Evolutionary conservation across 164 flowering plant species (phyloP).

Genomic region (Echeveria elegans): DNA sequence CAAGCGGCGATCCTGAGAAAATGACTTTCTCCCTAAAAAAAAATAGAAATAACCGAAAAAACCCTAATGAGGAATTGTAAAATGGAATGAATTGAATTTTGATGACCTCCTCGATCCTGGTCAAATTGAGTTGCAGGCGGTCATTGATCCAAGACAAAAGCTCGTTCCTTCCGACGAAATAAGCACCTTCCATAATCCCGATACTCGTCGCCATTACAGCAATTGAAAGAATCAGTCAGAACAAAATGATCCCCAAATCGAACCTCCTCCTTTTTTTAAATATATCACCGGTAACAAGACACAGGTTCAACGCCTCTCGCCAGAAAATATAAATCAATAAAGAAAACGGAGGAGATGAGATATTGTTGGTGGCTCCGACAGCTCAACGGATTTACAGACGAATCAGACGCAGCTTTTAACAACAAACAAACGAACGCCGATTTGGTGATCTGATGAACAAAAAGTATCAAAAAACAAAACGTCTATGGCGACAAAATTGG

Average conservation of each 20-base stretch:
- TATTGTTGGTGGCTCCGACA: too few species aligned
- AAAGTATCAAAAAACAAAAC: too few species aligned
- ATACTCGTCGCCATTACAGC: constrained; percentile 52
- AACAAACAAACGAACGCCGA: neutral
- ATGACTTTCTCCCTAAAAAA: neutral
- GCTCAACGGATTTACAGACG: constrained; percentile 6
- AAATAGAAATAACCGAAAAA: neutral
- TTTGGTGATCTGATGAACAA: too few species aligned
- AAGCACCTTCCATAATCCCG: constrained; percentile 89
- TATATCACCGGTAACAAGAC: neutral
- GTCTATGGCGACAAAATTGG: neutral
- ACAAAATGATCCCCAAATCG: neutral
- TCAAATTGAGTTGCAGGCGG: constrained; percentile 70
- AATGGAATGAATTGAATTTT: too few species aligned
- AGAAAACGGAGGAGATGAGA: constrained; percentile 24
- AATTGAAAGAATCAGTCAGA: neutral
- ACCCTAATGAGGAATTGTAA: neutral
- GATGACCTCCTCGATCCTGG: constrained; percentile 84
- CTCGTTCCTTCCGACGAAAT: constrained; percentile 86
- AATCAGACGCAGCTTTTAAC: neutral
- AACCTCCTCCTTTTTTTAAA: neutral
- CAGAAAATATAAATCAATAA: constrained; percentile 10
- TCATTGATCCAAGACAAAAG: constrained; percentile 76
- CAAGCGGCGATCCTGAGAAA: too few species aligned
- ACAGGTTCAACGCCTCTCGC: too few species aligned